These are phyloP conservation scores for Dillenia suffruticosa DNA, from an alignment of 164 flowering plant species.

Conservation along the genomic window DNA sequence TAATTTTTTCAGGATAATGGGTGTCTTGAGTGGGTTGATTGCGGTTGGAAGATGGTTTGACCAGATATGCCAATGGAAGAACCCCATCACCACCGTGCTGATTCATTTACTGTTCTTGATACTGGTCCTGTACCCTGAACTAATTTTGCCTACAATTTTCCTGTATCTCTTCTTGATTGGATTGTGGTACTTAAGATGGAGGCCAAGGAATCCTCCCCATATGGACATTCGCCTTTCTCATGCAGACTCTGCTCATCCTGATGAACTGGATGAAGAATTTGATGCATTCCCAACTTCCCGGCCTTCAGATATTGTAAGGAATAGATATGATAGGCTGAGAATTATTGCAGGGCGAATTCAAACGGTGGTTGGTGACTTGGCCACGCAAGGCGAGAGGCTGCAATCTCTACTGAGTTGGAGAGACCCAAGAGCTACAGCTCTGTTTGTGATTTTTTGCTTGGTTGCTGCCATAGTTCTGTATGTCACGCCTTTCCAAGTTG, in stretches of 20 bases:
- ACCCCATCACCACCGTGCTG: slow-evolving; percentile 75
- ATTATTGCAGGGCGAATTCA: slow-evolving; percentile 73
- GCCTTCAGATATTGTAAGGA: slow-evolving; percentile 47
- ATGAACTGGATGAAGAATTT: slow-evolving; percentile 77
- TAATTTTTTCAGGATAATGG: slow-evolving; percentile 76
- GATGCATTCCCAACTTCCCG: slow-evolving; percentile 70
- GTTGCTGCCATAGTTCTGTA: slow-evolving; percentile 61
- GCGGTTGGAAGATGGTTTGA: slow-evolving; percentile 76
- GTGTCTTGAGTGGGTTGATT: slow-evolving; percentile 57
- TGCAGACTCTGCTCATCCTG: slow-evolving; percentile 57
- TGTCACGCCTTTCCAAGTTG: slow-evolving; percentile 59
- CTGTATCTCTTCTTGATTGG: slow-evolving; percentile 79
- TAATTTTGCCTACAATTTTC: slow-evolving; percentile 76
- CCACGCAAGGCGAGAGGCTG: slow-evolving; percentile 76
- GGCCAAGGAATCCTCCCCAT: slow-evolving; percentile 73
- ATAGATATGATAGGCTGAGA: slow-evolving; percentile 69
- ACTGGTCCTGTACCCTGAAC: slow-evolving; percentile 73
- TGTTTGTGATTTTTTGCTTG: slow-evolving; percentile 57
- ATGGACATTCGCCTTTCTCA: slow-evolving; percentile 72
- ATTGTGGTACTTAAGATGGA: slow-evolving; percentile 59
- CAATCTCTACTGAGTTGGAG: slow-evolving; percentile 75
- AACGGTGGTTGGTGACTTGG: slow-evolving; percentile 70
- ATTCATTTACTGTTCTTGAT: slow-evolving; percentile 74
- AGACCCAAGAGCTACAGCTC: slow-evolving; percentile 65
- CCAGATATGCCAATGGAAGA: slow-evolving; percentile 78